A percentile compares a stretch with the other conserved stretches of the same genome.
phyloP scores from a whole-genome alignment of 164 flowering plant genomes.

The Berberis vulgaris region DNA sequence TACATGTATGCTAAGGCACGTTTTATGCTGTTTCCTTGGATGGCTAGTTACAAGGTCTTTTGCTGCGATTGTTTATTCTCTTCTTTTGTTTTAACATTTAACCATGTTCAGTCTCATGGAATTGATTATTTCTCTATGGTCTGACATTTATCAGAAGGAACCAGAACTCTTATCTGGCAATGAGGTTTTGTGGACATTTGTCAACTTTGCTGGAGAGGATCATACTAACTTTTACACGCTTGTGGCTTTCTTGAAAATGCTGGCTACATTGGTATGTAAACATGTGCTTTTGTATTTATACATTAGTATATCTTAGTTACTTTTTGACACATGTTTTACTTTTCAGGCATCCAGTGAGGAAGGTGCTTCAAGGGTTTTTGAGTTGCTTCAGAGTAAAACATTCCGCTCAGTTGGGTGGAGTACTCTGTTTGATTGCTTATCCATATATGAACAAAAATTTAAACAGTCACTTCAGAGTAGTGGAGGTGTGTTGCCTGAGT shows the following conservation, averaged over 20 bases:
- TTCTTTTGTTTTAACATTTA: neutral
- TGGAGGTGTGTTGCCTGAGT: slow-evolving; percentile 77
- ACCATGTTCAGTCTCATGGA: neutral
- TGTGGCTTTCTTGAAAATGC: slow-evolving; percentile 90
- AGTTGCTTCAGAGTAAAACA: slow-evolving; percentile 82
- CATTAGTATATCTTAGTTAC: neutral
- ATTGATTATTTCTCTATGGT: slow-evolving; percentile 1
- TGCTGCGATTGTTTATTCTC: neutral
- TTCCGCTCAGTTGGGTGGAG: slow-evolving; percentile 92
- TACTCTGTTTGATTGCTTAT: slow-evolving; percentile 82
- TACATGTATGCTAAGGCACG: no score
- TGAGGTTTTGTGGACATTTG: slow-evolving; percentile 96
- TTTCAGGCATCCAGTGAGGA: slow-evolving; percentile 82
- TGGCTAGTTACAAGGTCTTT: no score
- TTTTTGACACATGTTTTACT: neutral
- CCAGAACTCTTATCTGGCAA: slow-evolving; percentile 87
- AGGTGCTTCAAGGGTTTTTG: slow-evolving; percentile 85
- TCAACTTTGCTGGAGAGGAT: slow-evolving; percentile 95
- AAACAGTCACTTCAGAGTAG: slow-evolving; percentile 70
- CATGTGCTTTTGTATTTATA: neutral
- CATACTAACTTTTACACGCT: slow-evolving; percentile 86
- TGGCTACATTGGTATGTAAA: slow-evolving; percentile 73
- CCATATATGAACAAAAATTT: slow-evolving; percentile 84
- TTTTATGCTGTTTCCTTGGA: no score
- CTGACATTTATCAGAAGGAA: slow-evolving; percentile 52